These are phyloP conservation scores for Rehmannia glutinosa DNA, from an alignment of 257 asterid genomes.

Conservation along the genomic window DNA sequence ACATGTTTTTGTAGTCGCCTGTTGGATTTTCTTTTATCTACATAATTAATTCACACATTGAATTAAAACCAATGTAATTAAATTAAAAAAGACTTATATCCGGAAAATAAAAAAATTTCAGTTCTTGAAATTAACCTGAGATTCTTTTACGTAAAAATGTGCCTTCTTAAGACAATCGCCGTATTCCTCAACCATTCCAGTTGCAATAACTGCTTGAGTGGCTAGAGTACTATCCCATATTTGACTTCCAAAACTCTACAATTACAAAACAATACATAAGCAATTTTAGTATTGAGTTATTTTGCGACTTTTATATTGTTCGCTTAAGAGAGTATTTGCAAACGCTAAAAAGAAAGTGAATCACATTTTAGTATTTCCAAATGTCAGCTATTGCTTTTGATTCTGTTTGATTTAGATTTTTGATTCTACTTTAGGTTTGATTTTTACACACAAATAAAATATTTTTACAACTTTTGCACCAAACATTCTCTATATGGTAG, in stretches of 20 bases:
- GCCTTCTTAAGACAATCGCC: constrained; percentile 73
- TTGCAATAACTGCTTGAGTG: constrained; percentile 66
- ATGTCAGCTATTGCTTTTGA: too few relatives aligned
- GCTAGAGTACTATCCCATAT: constrained; percentile 65
- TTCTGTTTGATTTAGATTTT: too few relatives aligned
- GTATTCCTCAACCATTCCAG: constrained; percentile 75
- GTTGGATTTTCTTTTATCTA: constrained; percentile 54
- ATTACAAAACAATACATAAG: not conserved
- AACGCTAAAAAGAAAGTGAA: too few relatives aligned
- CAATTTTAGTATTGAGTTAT: too few relatives aligned
- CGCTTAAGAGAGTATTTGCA: too few relatives aligned
- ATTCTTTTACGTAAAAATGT: constrained; percentile 65
- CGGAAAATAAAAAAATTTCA: not conserved
- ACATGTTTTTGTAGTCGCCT: constrained; percentile 60
- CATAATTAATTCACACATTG: not conserved
- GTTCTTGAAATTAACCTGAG: constrained; percentile 44
- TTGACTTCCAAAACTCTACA: constrained; percentile 80
- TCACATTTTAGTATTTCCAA: too few relatives aligned
- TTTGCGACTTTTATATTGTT: too few relatives aligned
- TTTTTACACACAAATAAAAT: too few relatives aligned
- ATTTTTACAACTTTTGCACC: too few relatives aligned
- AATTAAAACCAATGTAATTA: not conserved
- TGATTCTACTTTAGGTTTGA: too few relatives aligned
- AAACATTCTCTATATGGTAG: not conserved
- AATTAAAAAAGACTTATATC: not conserved